Conservation (phyloP, 495 filamentous ascomycete species). For the Xylaria telfairii region DNA sequence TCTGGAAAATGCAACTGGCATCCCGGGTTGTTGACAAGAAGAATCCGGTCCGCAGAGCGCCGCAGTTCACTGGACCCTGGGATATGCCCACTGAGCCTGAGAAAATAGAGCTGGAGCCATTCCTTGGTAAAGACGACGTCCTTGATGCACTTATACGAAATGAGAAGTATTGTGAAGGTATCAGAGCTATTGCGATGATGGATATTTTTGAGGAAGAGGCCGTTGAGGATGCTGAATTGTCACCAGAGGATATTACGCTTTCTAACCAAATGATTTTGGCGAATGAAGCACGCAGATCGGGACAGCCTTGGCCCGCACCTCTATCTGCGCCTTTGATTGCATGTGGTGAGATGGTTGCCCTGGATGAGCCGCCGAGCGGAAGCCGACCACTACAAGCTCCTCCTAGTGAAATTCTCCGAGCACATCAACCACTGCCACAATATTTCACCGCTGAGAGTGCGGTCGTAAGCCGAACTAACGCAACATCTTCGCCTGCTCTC, state of each 20-base stretch:
- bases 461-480: background rate
- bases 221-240: slow-evolving; percentile 39
- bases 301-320: slow-evolving; percentile 20
- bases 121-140: slow-evolving; percentile 69
- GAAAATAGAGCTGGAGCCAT: slow-evolving; percentile 58
- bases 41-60: slow-evolving; percentile 65
- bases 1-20: slow-evolving; percentile 83
- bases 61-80: slow-evolving; percentile 61
- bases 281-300: slow-evolving; percentile 34
- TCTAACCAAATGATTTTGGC: slow-evolving; percentile 34
- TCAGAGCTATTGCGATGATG: slow-evolving; percentile 46
- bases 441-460: background rate
- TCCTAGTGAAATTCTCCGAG: background rate
- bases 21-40: slow-evolving; percentile 83
- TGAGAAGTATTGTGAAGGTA: slow-evolving; percentile 28
- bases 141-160: slow-evolving; percentile 70
- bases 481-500: background rate
- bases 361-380: background rate
- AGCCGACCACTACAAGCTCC: background rate
- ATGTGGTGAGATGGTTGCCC: background rate
- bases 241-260: slow-evolving; percentile 43
- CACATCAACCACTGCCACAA: background rate
- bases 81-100: slow-evolving; percentile 59
- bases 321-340: background rate
- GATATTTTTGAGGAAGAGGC: slow-evolving; percentile 57